phyloP scores from a whole-genome alignment of 176 grass and related monocot species.

The Dactylis glomerata region DNA sequence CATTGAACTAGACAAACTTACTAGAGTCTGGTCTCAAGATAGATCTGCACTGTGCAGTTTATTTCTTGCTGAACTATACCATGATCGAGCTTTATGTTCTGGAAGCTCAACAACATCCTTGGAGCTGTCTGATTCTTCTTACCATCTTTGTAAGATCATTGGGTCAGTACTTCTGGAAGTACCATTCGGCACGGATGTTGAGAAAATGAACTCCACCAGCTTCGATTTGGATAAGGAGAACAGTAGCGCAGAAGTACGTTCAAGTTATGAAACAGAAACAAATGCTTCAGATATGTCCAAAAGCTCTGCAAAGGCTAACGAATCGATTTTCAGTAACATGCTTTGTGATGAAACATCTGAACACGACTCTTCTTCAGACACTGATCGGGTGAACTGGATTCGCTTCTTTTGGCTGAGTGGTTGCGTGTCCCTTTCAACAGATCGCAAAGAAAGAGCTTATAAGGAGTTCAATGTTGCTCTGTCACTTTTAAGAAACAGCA shows the following conservation, averaged over 20 bases:
- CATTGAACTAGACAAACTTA: conserved; percentile 78
- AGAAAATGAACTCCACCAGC: conserved; percentile 29
- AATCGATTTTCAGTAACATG: conserved; percentile 1
- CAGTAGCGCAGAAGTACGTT: conserved; percentile 19
- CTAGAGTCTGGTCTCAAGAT: conserved; percentile 69
- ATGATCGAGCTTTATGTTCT: conserved; percentile 71
- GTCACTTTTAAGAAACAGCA: conserved; percentile 56
- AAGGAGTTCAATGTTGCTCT: conserved; percentile 74
- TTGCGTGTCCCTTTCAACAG: conserved; percentile 71
- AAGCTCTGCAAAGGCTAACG: conserved; percentile 30
- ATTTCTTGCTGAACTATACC: conserved; percentile 95
- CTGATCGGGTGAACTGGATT: conserved; percentile 59
- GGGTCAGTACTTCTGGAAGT: conserved; percentile 59
- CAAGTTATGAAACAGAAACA: conserved; percentile 31
- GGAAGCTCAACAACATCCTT: conserved; percentile 51
- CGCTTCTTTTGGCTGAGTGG: conserved; percentile 91
- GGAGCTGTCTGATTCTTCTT: conserved; percentile 68
- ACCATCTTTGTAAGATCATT: conserved; percentile 92
- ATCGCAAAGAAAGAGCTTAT: conserved; percentile 75
- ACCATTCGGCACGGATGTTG: conserved; percentile 33
- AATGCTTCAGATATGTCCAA: conserved; percentile 10
- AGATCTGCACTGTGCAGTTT: conserved; percentile 67
- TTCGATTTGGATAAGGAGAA: conserved; percentile 24
- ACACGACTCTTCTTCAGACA: conserved; percentile 32
- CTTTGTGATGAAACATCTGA: conserved; percentile 29